These are phyloP conservation scores for Umbelopsis sp. DNA, from an alignment of 192 early-diverging fungal genomes.

Conservation along the genomic window DNA sequence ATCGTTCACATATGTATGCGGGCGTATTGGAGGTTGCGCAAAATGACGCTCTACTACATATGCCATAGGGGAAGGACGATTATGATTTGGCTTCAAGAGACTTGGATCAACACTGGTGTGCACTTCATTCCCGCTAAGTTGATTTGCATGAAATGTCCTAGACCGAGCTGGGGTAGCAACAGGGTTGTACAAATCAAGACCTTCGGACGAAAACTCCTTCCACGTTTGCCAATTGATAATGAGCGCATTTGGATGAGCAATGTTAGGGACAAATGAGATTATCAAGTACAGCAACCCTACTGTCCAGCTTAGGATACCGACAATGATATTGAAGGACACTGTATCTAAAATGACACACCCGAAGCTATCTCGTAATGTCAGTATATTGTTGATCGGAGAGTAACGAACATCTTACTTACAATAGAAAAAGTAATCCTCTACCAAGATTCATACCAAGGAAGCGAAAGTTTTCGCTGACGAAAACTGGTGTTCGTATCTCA, in stretches of 20 bases:
- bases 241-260: conserved; percentile 22
- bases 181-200: conserved; percentile 18
- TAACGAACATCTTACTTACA: conserved; percentile 36
- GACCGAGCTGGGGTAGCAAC: not conserved
- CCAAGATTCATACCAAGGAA: conserved; percentile 60
- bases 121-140: not conserved
- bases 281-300: conserved; percentile 56
- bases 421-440: conserved; percentile 56
- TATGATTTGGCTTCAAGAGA: not conserved
- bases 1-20: not conserved
- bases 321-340: conserved; percentile 49
- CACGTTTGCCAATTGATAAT: conserved; percentile 35
- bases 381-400: not conserved
- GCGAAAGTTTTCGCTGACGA: conserved; percentile 48
- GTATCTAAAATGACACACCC: conserved; percentile 57
- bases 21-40: not conserved
- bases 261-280: conserved; percentile 40
- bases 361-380: conserved; percentile 32
- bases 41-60: not conserved
- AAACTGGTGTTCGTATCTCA: conserved; percentile 46
- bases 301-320: conserved; percentile 48
- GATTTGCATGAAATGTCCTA: not conserved
- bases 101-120: not conserved
- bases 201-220: conserved; percentile 39
- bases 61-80: not conserved